These are phyloP conservation scores for Irpex rosettiformis DNA, from an alignment of 1,284 basidiomycete species.

Conservation along the genomic window DNA sequence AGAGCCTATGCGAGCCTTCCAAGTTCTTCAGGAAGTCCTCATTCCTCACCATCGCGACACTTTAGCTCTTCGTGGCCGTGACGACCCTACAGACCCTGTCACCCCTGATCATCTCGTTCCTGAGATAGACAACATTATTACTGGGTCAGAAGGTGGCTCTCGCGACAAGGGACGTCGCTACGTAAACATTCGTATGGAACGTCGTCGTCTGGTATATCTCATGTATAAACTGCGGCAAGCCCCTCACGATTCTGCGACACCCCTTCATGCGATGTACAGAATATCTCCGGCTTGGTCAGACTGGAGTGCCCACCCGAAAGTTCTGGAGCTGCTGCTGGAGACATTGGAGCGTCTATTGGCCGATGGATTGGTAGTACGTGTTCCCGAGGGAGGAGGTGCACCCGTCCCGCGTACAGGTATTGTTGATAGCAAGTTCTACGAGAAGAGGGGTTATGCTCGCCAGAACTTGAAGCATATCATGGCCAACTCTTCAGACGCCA, in stretches of 20 bases:
- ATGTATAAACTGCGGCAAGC: conserved; percentile 6
- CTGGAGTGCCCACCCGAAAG: conserved; percentile 59
- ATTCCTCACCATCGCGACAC: conserved; percentile 52
- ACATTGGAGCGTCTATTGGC: conserved; percentile 44
- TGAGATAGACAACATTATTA: conserved; percentile 36
- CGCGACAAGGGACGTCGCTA: background rate
- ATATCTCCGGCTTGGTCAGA: conserved; percentile 60
- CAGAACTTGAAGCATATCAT: background rate
- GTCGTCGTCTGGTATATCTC: background rate
- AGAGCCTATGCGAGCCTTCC: conserved; percentile 79
- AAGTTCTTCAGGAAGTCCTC: conserved; percentile 79
- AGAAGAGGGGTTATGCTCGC: background rate
- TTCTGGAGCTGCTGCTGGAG: conserved; percentile 43
- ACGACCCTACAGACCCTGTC: conserved; percentile 30
- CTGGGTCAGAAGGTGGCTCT: conserved; percentile 7
- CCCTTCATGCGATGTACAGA: conserved; percentile 58
- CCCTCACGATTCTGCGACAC: conserved; percentile 42
- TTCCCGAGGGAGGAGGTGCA: background rate
- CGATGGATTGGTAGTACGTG: conserved; percentile 40
- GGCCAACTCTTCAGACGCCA: background rate
- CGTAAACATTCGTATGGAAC: background rate
- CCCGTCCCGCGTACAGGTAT: conserved; percentile 20
- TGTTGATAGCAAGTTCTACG: background rate
- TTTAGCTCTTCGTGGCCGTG: conserved; percentile 16
- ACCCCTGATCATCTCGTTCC: conserved; percentile 38